phyloP scores from a whole-genome alignment of 2,329 filamentous ascomycete species.

The Claviceps cyperi region DNA sequence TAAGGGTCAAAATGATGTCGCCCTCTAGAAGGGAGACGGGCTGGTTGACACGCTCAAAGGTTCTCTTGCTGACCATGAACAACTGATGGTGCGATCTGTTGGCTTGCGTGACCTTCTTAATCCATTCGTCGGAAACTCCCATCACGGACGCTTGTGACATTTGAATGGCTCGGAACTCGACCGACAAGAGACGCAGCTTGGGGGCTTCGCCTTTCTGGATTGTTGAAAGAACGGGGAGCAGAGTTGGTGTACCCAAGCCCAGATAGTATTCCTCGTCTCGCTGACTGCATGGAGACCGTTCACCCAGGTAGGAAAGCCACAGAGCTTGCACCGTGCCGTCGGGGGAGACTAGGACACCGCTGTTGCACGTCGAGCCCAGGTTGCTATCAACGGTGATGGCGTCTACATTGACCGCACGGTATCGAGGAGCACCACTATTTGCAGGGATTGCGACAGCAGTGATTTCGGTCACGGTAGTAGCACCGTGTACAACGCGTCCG shows the following conservation, averaged over 20 bases:
- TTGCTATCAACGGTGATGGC: slow-evolving; percentile 95
- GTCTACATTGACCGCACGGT: slow-evolving; percentile 89
- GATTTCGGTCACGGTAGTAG: slow-evolving; percentile 92
- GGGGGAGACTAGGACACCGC: slow-evolving; percentile 77
- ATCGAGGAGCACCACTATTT: slow-evolving; percentile 79
- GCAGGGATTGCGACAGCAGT: slow-evolving; percentile 94
- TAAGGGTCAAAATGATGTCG: slow-evolving; percentile 82
- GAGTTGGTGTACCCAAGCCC: slow-evolving; percentile 73
- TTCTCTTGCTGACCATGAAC: slow-evolving; percentile 94
- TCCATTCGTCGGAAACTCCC: slow-evolving; percentile 94
- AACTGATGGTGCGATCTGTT: slow-evolving; percentile 91
- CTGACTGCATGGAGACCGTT: slow-evolving; percentile 61
- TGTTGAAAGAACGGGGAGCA: slow-evolving; percentile 77
- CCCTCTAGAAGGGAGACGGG: slow-evolving; percentile 61
- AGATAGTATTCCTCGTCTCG: slow-evolving; percentile 96
- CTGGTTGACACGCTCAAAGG: slow-evolving; percentile 41
- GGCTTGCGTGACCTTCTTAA: slow-evolving; percentile 71
- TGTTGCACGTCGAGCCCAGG: slow-evolving; percentile 80
- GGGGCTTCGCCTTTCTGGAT: slow-evolving; percentile 70
- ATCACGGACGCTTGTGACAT: slow-evolving; percentile 96
- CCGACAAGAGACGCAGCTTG: slow-evolving; percentile 76
- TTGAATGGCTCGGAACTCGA: slow-evolving; percentile 87
- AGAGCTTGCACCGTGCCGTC: slow-evolving; percentile 89
- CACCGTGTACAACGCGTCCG: slow-evolving; percentile 79
- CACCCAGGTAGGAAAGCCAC: slow-evolving; percentile 93